Evolutionary conservation across 2,329 filamentous ascomycete species (phyloP), one percentile per base, ranked within the genome.

Genomic region (Calonectria crousiana): DNA sequence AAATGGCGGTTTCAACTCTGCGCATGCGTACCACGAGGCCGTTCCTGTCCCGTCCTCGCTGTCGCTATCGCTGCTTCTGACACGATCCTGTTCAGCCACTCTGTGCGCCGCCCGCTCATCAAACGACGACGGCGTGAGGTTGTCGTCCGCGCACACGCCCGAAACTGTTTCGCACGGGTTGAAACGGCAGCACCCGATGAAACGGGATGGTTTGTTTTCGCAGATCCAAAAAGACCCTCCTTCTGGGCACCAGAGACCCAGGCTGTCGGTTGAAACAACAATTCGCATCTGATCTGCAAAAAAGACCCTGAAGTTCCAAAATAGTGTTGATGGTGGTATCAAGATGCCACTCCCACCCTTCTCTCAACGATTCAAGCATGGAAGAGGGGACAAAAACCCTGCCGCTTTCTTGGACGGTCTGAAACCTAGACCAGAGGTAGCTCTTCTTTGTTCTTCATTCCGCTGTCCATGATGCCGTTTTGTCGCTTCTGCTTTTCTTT

Each of bases 101-200:
- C 77, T 71, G 0, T 69, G 49, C 64, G 82, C 83, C 9, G 73
- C 74, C 9, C 74, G 67, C 0, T 68, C 30, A 28, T 81, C 74
- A 66, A 85, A 87, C 6, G 81, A 82, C 11, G 82, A 74, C 1
- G 79, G 51, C 14, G 64, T 69, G 26, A 86, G 70, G 13, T 75
- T 52, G 1, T 73, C 36, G 34, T 78, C 78, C 2, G 77, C 74
- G 16, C 78, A 80, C 34, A 74, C 56, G 0, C 78, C 78, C 18
- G 76, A 76, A 49, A 67, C 67, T 13, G 51, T 47, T 16, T 73
- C 66, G 56, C 85, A 87, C 0, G 85, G 83, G 71, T 85, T 80
- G 32, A 74, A 77, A 14, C 73, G 77, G 62, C 86, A 88, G 75
- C 86, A 88, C 16, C 86, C 86, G 51, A 88, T 69, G 76, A 87